Base-by-base conservation (phyloP, 73 alveolate species). In the Blepharisma stoltei region DNA sequence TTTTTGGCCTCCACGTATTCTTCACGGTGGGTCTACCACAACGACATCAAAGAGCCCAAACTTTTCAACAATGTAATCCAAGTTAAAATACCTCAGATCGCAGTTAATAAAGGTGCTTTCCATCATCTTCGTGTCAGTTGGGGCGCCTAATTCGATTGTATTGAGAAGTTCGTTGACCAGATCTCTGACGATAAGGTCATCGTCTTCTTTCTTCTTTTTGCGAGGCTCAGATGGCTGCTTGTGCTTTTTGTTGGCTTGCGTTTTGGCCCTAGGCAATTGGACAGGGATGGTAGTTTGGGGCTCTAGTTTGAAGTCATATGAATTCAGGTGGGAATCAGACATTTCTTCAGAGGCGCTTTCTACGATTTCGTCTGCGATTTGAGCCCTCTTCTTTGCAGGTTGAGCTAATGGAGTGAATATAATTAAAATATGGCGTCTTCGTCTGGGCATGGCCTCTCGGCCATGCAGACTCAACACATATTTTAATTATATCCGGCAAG, bases 1-100 rank as follows among this genome's bases (percentile, higher is more conserved):
- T 54, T 93, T 73, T 76, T 92, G 80, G 37, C 97, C 98, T 46
- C 98, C 98, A 73, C 90, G 90, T 25, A 92, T 92, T 82, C 98
- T 90, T 95, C 98, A 92, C 43, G 98, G 98, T 37, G 98, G 98
- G 55, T 92, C 98, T 54, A 92, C 77, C 55, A 80, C 55, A 20
- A 92, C 87, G 14, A 88, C 98, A 47, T 92, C 98, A 76, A 92
- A 92, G 9, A 71, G 82, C 25, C 98, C 98, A 8, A 84, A 67
- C 76, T 89, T 78, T 67, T 87, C 86, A 6, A 86, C 93, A 54
- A 92, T 49, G 70, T 76, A 88, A 18, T 90, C 83, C 48, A 90
- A 76, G 83, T 92, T 92, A 85, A 92, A 92, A 83, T 88, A 92
- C 70, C 96, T 87, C 69, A 92, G 50, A 69, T 92, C 98, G 81